A percentile compares a stretch with the other conserved stretches of the same genome.
Evolutionary conservation across 176 grass and related monocot species (phyloP).

Genomic region (Ensete glaucum): DNA sequence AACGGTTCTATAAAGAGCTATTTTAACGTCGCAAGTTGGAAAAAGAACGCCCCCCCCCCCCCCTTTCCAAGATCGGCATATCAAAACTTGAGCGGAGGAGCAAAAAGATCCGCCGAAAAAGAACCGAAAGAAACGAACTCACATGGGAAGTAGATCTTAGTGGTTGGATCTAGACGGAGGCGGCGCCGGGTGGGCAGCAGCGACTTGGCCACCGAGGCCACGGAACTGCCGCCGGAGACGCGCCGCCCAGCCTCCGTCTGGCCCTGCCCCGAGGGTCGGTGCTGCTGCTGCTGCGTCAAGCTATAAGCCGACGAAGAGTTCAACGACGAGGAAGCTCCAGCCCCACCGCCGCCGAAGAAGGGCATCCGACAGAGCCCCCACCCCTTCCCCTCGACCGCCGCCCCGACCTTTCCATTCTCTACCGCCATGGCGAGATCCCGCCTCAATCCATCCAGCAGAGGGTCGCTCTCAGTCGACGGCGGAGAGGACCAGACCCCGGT

Average conservation of each 20-base stretch:
- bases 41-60: no score
- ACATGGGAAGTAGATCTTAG: constrained; percentile 94
- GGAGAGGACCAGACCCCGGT: no score
- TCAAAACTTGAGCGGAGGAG: no score
- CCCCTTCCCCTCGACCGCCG: not conserved
- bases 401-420: no score
- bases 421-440: no score
- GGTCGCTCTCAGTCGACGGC: no score
- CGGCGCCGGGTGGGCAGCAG: constrained; percentile 62
- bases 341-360: not conserved
- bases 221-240: constrained; percentile 12
- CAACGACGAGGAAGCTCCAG: not conserved
- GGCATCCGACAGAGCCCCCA: not conserved
- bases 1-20: no score
- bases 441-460: no score
- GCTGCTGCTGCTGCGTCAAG: not conserved
- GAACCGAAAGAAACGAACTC: constrained; percentile 1
- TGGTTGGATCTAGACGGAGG: constrained; percentile 66
- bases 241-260: constrained; percentile 8
- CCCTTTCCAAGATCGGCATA: no score
- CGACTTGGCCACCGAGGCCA: constrained; percentile 38
- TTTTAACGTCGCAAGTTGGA: no score
- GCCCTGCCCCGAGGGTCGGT: constrained; percentile 4
- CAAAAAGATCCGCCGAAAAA: not conserved
- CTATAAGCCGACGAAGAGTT: not conserved